Evolutionary conservation across 139 green algal genomes (phyloP).

Genomic region (Chloropicon primus): DNA sequence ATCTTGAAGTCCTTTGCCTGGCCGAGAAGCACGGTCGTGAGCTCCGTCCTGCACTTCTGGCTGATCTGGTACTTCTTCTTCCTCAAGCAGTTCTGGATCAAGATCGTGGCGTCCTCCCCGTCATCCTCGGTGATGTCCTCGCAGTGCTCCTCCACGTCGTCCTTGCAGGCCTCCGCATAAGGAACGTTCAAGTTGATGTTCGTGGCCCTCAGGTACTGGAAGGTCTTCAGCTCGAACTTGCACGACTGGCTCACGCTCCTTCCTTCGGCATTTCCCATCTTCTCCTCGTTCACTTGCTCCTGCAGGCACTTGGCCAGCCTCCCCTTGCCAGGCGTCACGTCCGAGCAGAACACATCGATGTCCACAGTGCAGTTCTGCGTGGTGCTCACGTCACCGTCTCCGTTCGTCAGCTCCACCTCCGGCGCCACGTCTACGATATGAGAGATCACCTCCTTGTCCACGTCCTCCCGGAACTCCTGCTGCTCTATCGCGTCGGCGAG

Average conservation of each 20-base stretch:
- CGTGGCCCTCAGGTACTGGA: background rate
- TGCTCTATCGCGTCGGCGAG: background rate
- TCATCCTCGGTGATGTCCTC: background rate
- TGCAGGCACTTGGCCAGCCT: background rate
- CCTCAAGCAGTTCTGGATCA: background rate
- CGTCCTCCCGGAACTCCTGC: background rate
- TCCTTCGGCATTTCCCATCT: background rate
- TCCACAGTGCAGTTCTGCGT: background rate
- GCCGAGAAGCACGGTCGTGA: background rate
- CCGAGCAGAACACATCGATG: background rate
- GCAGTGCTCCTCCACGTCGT: background rate
- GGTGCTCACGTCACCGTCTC: background rate
- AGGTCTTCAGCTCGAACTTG: background rate
- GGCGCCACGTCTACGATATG: background rate
- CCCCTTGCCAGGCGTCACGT: background rate
- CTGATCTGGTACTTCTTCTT: background rate
- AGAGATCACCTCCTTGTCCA: background rate
- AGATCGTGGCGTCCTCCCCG: background rate
- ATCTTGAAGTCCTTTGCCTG: background rate
- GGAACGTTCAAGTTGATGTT: background rate
- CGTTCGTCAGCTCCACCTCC: background rate
- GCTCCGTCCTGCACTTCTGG: background rate
- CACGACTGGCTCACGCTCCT: background rate
- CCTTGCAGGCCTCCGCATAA: background rate
- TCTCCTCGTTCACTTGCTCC: background rate